These are phyloP conservation scores for Agapanthus africanus DNA, from an alignment of 106 monocot genomes.

Conservation along the genomic window DNA sequence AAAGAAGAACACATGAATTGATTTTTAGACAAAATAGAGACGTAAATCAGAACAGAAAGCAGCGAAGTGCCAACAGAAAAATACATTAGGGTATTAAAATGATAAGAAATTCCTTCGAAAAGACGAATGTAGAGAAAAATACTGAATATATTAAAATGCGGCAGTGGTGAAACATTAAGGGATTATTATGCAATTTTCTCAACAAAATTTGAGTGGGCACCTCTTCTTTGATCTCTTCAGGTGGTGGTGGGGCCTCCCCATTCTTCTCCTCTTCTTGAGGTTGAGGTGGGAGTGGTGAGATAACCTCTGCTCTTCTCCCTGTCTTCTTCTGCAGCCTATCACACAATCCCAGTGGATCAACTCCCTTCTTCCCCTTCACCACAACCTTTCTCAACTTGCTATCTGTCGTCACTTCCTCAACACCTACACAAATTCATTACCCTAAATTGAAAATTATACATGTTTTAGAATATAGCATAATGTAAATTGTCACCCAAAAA, in stretches of 20 bases:
- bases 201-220: background rate
- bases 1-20: background rate
- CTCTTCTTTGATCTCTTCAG: conserved; percentile 57
- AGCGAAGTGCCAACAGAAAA: too few species aligned
- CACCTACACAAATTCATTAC: conserved; percentile 12
- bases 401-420: conserved; percentile 61
- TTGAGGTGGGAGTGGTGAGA: conserved; percentile 59
- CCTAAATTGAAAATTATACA: background rate
- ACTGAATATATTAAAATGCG: too few species aligned
- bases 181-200: too few species aligned
- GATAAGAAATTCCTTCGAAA: background rate
- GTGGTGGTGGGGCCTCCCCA: conserved; percentile 11
- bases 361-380: conserved; percentile 52
- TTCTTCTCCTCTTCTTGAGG: conserved; percentile 35
- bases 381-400: conserved; percentile 47
- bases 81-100: too few species aligned
- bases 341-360: conserved; percentile 45
- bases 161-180: too few species aligned
- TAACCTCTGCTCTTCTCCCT: conserved; percentile 47
- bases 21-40: background rate
- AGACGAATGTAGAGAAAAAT: too few species aligned
- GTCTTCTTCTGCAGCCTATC: conserved; percentile 76
- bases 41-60: too few species aligned
- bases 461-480: too few species aligned
- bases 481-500: background rate